Evolutionary conservation across 23 red algal genomes (phyloP).

Genomic region (Gracilaria domingensis): DNA sequence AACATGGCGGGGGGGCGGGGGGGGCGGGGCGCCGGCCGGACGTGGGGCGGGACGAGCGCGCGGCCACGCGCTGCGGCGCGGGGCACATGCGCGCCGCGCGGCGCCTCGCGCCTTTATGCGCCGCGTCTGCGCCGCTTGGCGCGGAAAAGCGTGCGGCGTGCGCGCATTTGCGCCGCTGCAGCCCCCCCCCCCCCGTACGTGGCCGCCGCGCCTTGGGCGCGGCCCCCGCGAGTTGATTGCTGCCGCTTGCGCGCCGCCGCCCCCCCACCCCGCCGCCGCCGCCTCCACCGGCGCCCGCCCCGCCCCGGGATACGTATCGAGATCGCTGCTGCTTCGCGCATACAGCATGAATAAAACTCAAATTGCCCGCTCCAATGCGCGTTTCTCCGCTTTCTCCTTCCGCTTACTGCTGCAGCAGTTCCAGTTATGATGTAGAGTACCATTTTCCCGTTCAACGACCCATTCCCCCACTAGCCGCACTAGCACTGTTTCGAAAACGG

Average conservation of each 20-base stretch:
- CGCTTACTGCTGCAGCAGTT: too few species aligned
- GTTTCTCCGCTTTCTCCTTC: too few species aligned
- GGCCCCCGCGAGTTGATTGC: not conserved
- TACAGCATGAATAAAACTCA: too few species aligned
- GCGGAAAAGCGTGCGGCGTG: too few species aligned
- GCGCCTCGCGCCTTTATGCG: not conserved
- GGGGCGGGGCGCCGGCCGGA: not conserved
- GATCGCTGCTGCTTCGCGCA: too few species aligned
- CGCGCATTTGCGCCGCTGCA: not conserved
- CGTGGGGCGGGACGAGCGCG: not conserved
- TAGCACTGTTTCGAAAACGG: too few species aligned
- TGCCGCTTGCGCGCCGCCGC: not conserved
- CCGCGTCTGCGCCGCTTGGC: too few species aligned
- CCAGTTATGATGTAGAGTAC: too few species aligned
- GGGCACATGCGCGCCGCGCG: not conserved
- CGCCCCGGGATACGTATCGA: too few species aligned
- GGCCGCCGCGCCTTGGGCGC: not conserved
- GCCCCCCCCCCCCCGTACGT: not conserved
- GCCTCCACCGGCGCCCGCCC: not conserved
- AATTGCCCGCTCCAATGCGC: too few species aligned
- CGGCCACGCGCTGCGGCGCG: not conserved
- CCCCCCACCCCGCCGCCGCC: not conserved
- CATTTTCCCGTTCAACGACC: too few species aligned
- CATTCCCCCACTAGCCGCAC: too few species aligned
- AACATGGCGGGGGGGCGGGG: constrained; percentile 6